These are phyloP conservation scores for Barnettozyma botsteinii DNA, from an alignment of 805 yeast genomes.

Conservation along the genomic window DNA sequence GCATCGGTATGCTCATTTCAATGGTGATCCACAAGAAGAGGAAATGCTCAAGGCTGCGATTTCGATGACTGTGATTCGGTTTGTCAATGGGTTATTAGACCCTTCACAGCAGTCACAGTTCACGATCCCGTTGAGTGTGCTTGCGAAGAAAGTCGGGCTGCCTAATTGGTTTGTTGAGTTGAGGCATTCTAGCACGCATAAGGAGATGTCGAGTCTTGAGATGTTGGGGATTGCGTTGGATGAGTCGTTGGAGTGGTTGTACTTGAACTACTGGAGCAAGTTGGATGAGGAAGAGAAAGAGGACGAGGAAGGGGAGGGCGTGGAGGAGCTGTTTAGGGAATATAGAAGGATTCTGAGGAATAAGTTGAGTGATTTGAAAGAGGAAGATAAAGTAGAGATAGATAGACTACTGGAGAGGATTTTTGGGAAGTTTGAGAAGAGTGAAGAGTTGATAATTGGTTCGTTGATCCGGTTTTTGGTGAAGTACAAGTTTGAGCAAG, in stretches of 20 bases:
- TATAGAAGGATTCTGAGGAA: conserved; percentile 47
- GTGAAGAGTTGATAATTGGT: conserved; percentile 4
- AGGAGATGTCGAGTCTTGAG: conserved; percentile 63
- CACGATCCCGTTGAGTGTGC: conserved; percentile 71
- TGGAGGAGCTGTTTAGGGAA: conserved; percentile 34
- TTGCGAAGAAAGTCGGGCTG: conserved; percentile 63
- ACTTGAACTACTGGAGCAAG: conserved; percentile 63
- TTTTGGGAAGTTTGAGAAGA: conserved; percentile 11
- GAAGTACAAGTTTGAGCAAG: conserved; percentile 23
- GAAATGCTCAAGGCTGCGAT: conserved; percentile 4
- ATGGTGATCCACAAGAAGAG: conserved; percentile 1
- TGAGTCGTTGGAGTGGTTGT: conserved; percentile 72
- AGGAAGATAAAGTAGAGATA: conserved; percentile 38
- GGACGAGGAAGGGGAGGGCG: conserved; percentile 22
- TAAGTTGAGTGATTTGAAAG: conserved; percentile 33
- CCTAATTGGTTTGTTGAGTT: conserved; percentile 85
- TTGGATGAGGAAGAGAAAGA: conserved; percentile 11
- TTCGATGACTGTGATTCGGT: conserved; percentile 68
- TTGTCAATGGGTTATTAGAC: conserved; percentile 88
- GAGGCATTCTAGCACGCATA: conserved; percentile 90
- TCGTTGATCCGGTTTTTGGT: conserved; percentile 1
- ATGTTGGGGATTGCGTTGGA: conserved; percentile 55
- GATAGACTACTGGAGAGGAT: conserved; percentile 26
- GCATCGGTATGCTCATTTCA: too few species aligned
- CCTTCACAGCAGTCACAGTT: conserved; percentile 73